These are phyloP conservation scores for Podaxis mareebaensis DNA, from an alignment of 768 basidiomycete genomes.

Conservation along the genomic window DNA sequence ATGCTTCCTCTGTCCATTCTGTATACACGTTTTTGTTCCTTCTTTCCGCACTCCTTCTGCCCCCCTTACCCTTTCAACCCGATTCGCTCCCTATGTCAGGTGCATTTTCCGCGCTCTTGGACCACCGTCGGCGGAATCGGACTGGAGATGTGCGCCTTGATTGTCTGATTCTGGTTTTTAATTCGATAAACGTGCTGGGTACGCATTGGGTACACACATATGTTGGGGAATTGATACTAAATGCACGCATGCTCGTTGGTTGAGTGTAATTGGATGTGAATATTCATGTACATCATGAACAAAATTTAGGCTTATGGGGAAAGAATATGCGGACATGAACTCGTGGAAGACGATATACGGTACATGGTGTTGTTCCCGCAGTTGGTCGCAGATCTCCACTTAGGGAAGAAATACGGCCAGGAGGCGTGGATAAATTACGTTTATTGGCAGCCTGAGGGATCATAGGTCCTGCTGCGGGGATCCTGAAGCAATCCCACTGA, in stretches of 20 bases:
- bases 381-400: background rate
- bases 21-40: background rate
- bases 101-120: background rate
- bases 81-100: background rate
- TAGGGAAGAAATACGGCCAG: background rate
- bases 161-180: background rate
- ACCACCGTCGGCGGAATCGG: background rate
- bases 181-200: background rate
- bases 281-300: background rate
- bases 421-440: background rate
- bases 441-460: background rate
- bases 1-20: background rate
- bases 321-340: background rate
- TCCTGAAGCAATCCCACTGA: background rate
- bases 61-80: background rate
- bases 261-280: background rate
- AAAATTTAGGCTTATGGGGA: slow-evolving; percentile 1
- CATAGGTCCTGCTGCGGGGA: background rate
- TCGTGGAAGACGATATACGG: background rate
- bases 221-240: background rate
- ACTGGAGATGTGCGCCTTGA: background rate
- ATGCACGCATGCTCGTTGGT: background rate
- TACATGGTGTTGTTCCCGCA: background rate
- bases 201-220: background rate
- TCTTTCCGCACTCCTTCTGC: too few species aligned